These are phyloP conservation scores for Candida sithepensis DNA, from an alignment of 805 yeast species.

Conservation along the genomic window DNA sequence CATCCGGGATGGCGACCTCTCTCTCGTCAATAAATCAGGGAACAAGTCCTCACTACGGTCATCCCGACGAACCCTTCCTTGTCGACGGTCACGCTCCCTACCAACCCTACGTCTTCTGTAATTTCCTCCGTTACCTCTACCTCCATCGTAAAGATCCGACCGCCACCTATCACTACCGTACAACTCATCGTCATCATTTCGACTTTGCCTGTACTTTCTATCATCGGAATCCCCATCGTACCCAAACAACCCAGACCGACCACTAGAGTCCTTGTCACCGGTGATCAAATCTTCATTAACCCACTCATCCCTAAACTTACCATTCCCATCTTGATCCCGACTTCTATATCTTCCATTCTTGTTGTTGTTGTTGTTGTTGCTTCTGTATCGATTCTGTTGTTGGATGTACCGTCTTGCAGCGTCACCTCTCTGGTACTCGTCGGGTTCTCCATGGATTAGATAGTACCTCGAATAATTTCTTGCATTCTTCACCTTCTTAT, in stretches of 20 bases:
- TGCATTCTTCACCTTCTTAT: slow-evolving; percentile 56
- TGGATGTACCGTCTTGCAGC: neutral
- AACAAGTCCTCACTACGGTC: slow-evolving; percentile 35
- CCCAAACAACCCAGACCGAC: slow-evolving; percentile 34
- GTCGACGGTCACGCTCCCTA: slow-evolving; percentile 3
- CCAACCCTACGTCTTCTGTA: slow-evolving; percentile 3
- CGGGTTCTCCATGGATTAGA: slow-evolving; percentile 69
- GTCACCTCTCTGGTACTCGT: slow-evolving; percentile 30
- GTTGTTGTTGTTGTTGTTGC: neutral
- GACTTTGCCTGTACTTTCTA: slow-evolving; percentile 23
- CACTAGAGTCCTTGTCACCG: neutral
- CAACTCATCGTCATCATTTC: no score
- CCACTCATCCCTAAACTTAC: slow-evolving; percentile 8
- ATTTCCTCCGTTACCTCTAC: neutral
- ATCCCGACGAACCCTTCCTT: slow-evolving; percentile 12
- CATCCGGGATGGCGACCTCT: slow-evolving; percentile 24
- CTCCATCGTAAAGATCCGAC: slow-evolving; percentile 2
- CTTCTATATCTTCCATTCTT: neutral
- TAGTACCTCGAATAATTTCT: slow-evolving; percentile 60
- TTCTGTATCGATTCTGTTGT: neutral
- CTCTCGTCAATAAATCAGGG: slow-evolving; percentile 29
- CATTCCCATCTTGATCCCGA: slow-evolving; percentile 12
- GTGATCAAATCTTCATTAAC: slow-evolving; percentile 25
- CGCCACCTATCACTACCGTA: slow-evolving; percentile 9
- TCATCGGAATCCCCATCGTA: slow-evolving; percentile 30